Evolutionary conservation across 2,329 filamentous ascomycete species (phyloP).

Genomic region (Gnomoniopsis sp.): DNA sequence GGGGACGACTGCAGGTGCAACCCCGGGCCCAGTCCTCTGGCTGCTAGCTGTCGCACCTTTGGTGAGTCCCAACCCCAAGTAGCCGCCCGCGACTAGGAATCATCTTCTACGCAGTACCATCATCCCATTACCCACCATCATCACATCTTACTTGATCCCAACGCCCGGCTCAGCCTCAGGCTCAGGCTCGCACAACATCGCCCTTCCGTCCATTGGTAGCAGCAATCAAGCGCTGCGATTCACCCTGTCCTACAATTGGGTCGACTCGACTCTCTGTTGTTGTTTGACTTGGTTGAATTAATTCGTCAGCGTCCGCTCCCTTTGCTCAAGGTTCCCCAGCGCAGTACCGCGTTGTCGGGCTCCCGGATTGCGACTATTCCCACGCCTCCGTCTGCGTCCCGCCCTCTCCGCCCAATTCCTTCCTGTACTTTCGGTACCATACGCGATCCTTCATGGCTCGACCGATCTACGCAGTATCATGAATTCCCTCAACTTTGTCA

Average conservation of each 20-base stretch:
- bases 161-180: background rate
- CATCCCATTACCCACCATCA: background rate
- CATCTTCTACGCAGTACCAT: background rate
- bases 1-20: too few relatives aligned
- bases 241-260: slow-evolving; percentile 1
- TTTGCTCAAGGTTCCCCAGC: background rate
- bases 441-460: slow-evolving; percentile 49
- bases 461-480: slow-evolving; percentile 59
- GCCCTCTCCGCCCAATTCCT: background rate
- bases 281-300: background rate
- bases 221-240: background rate
- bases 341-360: background rate
- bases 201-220: background rate
- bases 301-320: background rate
- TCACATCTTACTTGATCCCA: background rate
- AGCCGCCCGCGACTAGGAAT: too few relatives aligned
- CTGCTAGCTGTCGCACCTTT: too few relatives aligned
- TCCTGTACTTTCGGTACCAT: background rate
- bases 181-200: background rate
- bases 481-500: slow-evolving; percentile 96
- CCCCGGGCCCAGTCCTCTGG: too few relatives aligned
- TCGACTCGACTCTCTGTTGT: background rate
- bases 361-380: background rate
- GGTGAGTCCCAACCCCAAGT: too few relatives aligned
- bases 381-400: background rate